Evolutionary conservation across 257 asterid genomes (phyloP).

Genomic region (Plantago major): DNA sequence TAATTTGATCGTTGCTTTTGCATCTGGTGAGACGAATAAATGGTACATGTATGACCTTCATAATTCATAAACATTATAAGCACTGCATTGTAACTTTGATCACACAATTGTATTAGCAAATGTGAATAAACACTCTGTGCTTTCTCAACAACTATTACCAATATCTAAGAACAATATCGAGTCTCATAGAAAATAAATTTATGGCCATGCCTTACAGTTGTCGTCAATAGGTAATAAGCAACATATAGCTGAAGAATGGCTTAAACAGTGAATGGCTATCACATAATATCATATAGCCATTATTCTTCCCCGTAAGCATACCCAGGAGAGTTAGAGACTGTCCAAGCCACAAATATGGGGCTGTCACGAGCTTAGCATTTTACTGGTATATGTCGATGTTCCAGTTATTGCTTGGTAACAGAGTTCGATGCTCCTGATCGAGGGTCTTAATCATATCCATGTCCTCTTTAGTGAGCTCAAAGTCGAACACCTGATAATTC

Average conservation of each 20-base stretch:
- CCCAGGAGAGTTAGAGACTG: not conserved
- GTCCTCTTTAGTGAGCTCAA: slow-evolving; percentile 35
- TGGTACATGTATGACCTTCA: too few species aligned
- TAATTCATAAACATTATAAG: too few species aligned
- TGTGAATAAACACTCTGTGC: too few species aligned
- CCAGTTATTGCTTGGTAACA: slow-evolving; percentile 11
- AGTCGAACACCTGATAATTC: slow-evolving; percentile 34
- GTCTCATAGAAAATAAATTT: too few species aligned
- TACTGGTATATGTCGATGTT: slow-evolving; percentile 11
- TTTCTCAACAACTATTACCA: too few species aligned
- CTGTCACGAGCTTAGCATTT: not conserved
- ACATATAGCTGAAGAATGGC: slow-evolving; percentile 4
- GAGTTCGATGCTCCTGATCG: slow-evolving; percentile 3
- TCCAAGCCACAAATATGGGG: slow-evolving; percentile 10
- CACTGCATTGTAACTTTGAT: too few species aligned
- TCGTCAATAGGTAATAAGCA: too few species aligned
- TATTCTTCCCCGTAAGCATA: slow-evolving; percentile 4
- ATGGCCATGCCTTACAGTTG: too few species aligned
- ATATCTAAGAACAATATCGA: too few species aligned
- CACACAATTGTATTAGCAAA: too few species aligned
- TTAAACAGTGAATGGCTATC: slow-evolving; percentile 1
- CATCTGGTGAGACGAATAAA: too few species aligned
- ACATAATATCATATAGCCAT: not conserved
- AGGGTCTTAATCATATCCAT: slow-evolving; percentile 10
- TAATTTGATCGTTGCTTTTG: too few species aligned